Conservation (phyloP, 2,329 filamentous ascomycete species). For the Stagonosporopsis vannaccii region DNA sequence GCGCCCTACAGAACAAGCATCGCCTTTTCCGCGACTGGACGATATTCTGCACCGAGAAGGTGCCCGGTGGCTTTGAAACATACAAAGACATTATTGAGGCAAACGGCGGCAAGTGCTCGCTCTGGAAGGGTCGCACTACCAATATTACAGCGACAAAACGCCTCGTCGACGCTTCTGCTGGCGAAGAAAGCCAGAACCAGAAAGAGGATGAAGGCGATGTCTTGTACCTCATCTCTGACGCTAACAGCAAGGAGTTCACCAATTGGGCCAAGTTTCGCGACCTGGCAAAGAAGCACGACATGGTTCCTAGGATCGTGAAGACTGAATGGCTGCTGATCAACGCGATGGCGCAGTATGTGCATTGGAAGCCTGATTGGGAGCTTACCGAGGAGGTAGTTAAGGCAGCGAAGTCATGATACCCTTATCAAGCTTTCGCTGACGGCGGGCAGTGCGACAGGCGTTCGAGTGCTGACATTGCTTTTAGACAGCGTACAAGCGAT, state of each 20-base stretch:
- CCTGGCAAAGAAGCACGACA: slow-evolving; percentile 78
- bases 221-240: slow-evolving; percentile 81
- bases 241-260: slow-evolving; percentile 69
- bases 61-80: slow-evolving; percentile 82
- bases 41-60: slow-evolving; percentile 83
- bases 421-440: slow-evolving; percentile 14
- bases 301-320: slow-evolving; percentile 80
- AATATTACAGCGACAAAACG: slow-evolving; percentile 63
- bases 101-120: slow-evolving; percentile 83
- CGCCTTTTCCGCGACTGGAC: slow-evolving; percentile 77
- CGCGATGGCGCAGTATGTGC: slow-evolving; percentile 84
- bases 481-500: slow-evolving; percentile 23
- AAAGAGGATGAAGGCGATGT: slow-evolving; percentile 63
- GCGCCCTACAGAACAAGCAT: slow-evolving; percentile 78
- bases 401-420: slow-evolving; percentile 24
- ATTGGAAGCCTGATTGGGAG: slow-evolving; percentile 46
- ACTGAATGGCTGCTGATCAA: slow-evolving; percentile 91
- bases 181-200: slow-evolving; percentile 62
- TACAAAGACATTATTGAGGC: slow-evolving; percentile 86
- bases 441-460: slow-evolving; percentile 25
- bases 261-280: slow-evolving; percentile 83
- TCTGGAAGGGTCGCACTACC: slow-evolving; percentile 77
- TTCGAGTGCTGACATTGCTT: slow-evolving; percentile 22
- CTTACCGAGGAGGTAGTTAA: slow-evolving; percentile 43
- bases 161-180: slow-evolving; percentile 28